Percentiles rank a stretch among this genome's conserved stretches.
Conservation (phyloP, 1,139 yeast genomes). For the Sugiyamaella sp. region DNA sequence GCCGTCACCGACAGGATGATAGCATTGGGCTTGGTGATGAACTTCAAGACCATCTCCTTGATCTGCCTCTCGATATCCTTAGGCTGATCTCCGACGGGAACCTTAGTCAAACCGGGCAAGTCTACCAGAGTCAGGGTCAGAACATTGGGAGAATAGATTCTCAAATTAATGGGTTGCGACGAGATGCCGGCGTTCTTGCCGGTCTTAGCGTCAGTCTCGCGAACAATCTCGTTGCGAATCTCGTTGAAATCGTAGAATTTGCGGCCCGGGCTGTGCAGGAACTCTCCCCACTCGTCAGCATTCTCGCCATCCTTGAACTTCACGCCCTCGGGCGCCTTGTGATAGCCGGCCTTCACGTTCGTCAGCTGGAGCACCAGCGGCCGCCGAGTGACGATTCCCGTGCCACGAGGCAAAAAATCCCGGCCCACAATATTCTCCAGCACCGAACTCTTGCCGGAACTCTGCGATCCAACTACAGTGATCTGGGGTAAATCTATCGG, state of each 20-base stretch:
- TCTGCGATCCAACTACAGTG: slow-evolving; percentile 95
- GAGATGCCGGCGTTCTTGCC: slow-evolving; percentile 94
- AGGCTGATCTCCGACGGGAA: slow-evolving; percentile 99
- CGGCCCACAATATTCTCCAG: slow-evolving; percentile 95
- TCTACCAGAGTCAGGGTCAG: slow-evolving; percentile 96
- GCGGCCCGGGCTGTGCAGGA: slow-evolving; percentile 87
- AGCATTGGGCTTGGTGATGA: slow-evolving; percentile 94
- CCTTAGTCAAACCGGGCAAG: slow-evolving; percentile 98
- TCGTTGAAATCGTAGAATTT: slow-evolving; percentile 88
- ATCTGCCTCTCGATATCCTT: slow-evolving; percentile 94
- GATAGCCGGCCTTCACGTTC: slow-evolving; percentile 64
- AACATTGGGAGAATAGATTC: slow-evolving; percentile 95
- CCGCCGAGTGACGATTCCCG: slow-evolving; percentile 94
- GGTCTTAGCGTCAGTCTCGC: slow-evolving; percentile 92
- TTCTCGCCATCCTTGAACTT: slow-evolving; percentile 69
- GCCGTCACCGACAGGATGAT: slow-evolving; percentile 94
- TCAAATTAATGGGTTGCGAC: slow-evolving; percentile 86
- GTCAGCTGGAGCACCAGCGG: slow-evolving; percentile 84
- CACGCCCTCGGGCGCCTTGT: slow-evolving; percentile 87
- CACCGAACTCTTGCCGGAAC: slow-evolving; percentile 92
- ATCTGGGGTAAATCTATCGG: slow-evolving; percentile 86
- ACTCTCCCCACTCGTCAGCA: slow-evolving; percentile 97
- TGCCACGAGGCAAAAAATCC: slow-evolving; percentile 93
- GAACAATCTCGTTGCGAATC: slow-evolving; percentile 85
- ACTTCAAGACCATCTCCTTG: slow-evolving; percentile 91